Conservation (phyloP, 2,329 filamentous ascomycete species). For the Beauveria rudraprayagi region DNA sequence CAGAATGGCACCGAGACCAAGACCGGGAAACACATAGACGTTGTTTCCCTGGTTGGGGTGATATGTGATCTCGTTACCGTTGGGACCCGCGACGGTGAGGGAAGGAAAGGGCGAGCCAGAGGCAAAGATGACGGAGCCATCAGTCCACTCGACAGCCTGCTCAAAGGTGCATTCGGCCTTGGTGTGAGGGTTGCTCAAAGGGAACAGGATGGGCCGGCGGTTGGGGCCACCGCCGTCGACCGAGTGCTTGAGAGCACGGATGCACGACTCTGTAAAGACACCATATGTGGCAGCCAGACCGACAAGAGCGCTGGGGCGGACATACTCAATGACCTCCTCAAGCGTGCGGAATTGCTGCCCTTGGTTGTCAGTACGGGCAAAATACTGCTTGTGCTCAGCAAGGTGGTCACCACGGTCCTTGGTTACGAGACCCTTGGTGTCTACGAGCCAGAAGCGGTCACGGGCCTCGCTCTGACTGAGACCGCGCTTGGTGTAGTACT, state of each 20-base stretch:
- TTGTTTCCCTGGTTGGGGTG: constrained; percentile 79
- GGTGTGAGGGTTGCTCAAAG: constrained; percentile 88
- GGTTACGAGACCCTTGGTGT: constrained; percentile 93
- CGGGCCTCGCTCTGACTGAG: constrained; percentile 80
- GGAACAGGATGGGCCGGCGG: constrained; percentile 85
- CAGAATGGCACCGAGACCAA: constrained; percentile 87
- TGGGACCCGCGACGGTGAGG: constrained; percentile 54
- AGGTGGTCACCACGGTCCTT: constrained; percentile 87
- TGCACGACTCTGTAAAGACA: constrained; percentile 81
- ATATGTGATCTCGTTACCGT: constrained; percentile 54
- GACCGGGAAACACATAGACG: constrained; percentile 91
- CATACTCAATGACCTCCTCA: constrained; percentile 86
- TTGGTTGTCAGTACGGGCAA: constrained; percentile 56
- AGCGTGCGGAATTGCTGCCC: constrained; percentile 69
- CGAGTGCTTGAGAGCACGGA: constrained; percentile 60
- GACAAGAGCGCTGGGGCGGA: constrained; percentile 90
- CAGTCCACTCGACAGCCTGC: constrained; percentile 82
- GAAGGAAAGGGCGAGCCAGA: constrained; percentile 87
- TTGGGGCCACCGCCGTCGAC: constrained; percentile 58
- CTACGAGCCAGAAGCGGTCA: constrained; percentile 93
- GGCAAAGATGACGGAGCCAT: constrained; percentile 86
- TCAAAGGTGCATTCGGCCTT: constrained; percentile 98
- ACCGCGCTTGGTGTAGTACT: constrained; percentile 91
- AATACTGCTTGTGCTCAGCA: constrained; percentile 78
- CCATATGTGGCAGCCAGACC: constrained; percentile 91